phyloP scores from a whole-genome alignment of 2,329 filamentous ascomycete genomes.

The Venturia effusa region DNA sequence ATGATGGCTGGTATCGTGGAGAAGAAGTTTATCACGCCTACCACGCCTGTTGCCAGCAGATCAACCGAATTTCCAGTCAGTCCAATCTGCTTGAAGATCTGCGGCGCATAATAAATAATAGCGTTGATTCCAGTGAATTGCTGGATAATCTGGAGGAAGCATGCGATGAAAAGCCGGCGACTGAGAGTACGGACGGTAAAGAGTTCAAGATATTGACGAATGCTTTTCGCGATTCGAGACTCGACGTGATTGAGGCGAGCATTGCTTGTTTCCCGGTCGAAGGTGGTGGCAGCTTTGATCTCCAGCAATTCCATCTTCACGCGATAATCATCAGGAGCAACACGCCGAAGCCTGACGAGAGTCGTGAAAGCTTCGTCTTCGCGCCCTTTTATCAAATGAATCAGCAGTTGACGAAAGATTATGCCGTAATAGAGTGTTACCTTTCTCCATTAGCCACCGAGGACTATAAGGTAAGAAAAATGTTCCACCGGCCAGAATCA shows the following conservation, averaged over 20 bases:
- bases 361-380: neutral
- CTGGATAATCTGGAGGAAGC: slow-evolving; percentile 11
- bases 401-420: slow-evolving; percentile 16
- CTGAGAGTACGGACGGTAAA: slow-evolving; percentile 5
- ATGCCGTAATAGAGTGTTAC: neutral
- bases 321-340: slow-evolving; percentile 45
- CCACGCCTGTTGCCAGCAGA: slow-evolving; percentile 11
- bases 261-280: slow-evolving; percentile 8
- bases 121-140: slow-evolving; percentile 9
- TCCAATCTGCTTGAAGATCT: slow-evolving; percentile 4
- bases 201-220: slow-evolving; percentile 7
- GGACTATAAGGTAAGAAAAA: slow-evolving; percentile 31
- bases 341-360: slow-evolving; percentile 40
- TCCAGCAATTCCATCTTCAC: slow-evolving; percentile 48
- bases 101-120: neutral
- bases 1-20: slow-evolving; percentile 11
- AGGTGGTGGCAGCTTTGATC: slow-evolving; percentile 44
- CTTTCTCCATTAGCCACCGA: slow-evolving; percentile 8
- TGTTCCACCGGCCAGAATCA: slow-evolving; percentile 32
- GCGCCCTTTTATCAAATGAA: neutral
- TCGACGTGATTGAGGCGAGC: slow-evolving; percentile 7
- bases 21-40: slow-evolving; percentile 11
- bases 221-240: neutral
- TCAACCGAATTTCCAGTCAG: neutral
- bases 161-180: slow-evolving; percentile 7